These are phyloP conservation scores for Termitomyces heimii DNA, from an alignment of 768 basidiomycete species.

Conservation along the genomic window DNA sequence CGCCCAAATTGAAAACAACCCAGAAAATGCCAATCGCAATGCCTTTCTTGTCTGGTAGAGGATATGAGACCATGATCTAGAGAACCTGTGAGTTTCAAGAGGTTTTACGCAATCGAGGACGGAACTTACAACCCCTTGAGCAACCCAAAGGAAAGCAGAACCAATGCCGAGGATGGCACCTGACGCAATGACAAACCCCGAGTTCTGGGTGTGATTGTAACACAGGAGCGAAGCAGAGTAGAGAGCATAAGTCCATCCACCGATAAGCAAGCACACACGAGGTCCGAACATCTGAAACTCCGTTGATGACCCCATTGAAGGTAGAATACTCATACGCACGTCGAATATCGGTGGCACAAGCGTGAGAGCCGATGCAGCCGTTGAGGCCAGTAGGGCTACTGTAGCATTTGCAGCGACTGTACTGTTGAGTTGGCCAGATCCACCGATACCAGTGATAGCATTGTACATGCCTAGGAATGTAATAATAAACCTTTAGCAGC, in stretches of 20 bases:
- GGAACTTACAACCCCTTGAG: constrained; percentile 20
- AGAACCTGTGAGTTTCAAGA: background rate
- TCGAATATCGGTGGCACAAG: constrained; percentile 23
- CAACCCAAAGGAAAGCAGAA: constrained; percentile 23
- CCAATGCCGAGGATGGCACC: constrained; percentile 23
- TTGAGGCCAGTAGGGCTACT: constrained; percentile 21
- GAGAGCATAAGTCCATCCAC: constrained; percentile 22
- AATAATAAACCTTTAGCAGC: background rate
- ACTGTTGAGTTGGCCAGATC: constrained; percentile 23
- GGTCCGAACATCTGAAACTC: constrained; percentile 20
- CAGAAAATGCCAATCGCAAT: constrained; percentile 22
- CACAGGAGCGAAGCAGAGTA: constrained; percentile 23
- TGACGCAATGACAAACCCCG: constrained; percentile 22
- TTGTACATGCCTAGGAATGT: constrained; percentile 22
- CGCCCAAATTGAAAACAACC: constrained; percentile 25
- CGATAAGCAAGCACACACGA: constrained; percentile 19
- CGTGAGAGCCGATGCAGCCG: constrained; percentile 22
- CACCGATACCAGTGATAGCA: constrained; percentile 22
- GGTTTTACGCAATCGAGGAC: background rate
- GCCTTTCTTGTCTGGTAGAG: constrained; percentile 22
- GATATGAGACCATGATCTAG: constrained; percentile 25
- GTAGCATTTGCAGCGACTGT: constrained; percentile 25
- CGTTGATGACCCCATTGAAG: background rate
- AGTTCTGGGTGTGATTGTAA: constrained; percentile 22
- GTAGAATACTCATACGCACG: constrained; percentile 7